Conservation (phyloP, 2,329 filamentous ascomycete species). For the Aspergillus oerlinghausenensis region DNA sequence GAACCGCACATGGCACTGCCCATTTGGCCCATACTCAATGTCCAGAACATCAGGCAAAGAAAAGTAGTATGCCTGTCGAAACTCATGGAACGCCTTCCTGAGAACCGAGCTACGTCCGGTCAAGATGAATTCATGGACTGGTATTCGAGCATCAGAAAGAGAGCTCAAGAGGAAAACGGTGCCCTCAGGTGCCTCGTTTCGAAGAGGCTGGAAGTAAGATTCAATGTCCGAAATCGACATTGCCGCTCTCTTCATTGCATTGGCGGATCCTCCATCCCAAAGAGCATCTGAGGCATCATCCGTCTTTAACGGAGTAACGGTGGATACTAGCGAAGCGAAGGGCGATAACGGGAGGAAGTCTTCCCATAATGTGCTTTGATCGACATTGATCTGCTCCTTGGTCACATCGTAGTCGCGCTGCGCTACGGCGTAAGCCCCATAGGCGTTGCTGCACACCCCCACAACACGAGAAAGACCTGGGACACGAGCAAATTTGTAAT, state of each 20-base stretch:
- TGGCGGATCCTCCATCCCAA: conserved; percentile 14
- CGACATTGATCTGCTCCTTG: conserved; percentile 63
- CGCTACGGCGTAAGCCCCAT: conserved; percentile 83
- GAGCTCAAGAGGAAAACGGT: conserved; percentile 49
- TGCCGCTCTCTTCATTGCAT: conserved; percentile 37
- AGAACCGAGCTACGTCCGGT: conserved; percentile 68
- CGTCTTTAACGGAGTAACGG: conserved; percentile 34
- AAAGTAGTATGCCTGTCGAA: conserved; percentile 52
- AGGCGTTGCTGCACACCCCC: conserved; percentile 79
- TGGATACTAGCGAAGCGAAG: conserved; percentile 56
- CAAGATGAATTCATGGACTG: conserved; percentile 78
- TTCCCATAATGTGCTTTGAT: conserved; percentile 65
- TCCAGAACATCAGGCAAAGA: conserved; percentile 57
- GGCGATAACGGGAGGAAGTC: conserved; percentile 68
- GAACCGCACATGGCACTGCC: conserved; percentile 60
- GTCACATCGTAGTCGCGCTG: conserved; percentile 81
- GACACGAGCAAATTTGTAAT: conserved; percentile 92
- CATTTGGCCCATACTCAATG: conserved; percentile 50
- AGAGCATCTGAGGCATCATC: conserved; percentile 38
- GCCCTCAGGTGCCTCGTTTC: conserved; percentile 21
- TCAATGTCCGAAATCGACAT: conserved; percentile 46
- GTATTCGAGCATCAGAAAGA: conserved; percentile 65
- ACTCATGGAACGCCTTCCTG: conserved; percentile 56
- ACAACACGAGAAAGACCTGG: conserved; percentile 81
- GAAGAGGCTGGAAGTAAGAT: conserved; percentile 29